Evolutionary conservation across 495 filamentous ascomycete genomes (phyloP).

Genomic region (Hypoxylon perforatum): DNA sequence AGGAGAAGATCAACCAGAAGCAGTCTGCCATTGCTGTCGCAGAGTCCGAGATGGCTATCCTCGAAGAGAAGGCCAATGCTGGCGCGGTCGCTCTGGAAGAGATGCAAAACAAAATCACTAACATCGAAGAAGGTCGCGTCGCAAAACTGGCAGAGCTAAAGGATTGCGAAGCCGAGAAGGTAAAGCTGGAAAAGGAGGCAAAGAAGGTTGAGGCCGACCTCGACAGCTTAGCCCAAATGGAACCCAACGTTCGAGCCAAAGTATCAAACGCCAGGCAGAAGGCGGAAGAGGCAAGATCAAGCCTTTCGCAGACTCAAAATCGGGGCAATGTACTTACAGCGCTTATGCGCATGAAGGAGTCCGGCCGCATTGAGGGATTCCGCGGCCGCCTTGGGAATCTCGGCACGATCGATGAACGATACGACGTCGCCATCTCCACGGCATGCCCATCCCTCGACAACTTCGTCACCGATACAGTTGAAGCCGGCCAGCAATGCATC

Average conservation of each 20-base stretch:
- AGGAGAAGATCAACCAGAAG: constrained; percentile 94
- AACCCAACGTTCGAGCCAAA: constrained; percentile 81
- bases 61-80: constrained; percentile 87
- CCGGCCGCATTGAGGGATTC: constrained; percentile 95
- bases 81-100: constrained; percentile 85
- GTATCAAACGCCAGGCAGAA: constrained; percentile 90
- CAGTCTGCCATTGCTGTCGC: constrained; percentile 93
- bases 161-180: constrained; percentile 77
- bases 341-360: constrained; percentile 94
- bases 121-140: constrained; percentile 74
- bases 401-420: constrained; percentile 92
- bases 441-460: constrained; percentile 93
- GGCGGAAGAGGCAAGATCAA: constrained; percentile 93
- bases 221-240: constrained; percentile 74
- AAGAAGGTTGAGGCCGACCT: constrained; percentile 75
- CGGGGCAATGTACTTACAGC: constrained; percentile 92
- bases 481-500: constrained; percentile 96
- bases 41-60: constrained; percentile 91
- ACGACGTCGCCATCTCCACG: constrained; percentile 96
- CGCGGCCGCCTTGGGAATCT: constrained; percentile 95
- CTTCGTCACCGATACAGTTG: constrained; percentile 93
- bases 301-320: constrained; percentile 86
- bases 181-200: constrained; percentile 77
- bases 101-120: constrained; percentile 78
- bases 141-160: constrained; percentile 80